Evolutionary conservation across 352 stramenopile species (phyloP).

Genomic region (Globisporangium megalacanthum): DNA sequence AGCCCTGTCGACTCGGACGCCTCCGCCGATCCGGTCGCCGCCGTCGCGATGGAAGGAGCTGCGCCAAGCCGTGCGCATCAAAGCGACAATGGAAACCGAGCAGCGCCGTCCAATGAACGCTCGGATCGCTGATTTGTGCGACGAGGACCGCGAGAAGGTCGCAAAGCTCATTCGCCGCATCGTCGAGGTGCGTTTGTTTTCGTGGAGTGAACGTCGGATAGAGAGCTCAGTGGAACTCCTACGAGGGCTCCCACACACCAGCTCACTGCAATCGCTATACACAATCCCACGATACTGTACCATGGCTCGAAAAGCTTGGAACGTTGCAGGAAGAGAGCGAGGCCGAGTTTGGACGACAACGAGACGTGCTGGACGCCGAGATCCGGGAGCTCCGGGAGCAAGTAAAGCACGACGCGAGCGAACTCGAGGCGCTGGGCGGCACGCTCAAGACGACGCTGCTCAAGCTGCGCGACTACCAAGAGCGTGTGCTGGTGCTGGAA

Average conservation of each 20-base stretch:
- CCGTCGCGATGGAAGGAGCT: slow-evolving; percentile 66
- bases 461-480: slow-evolving; percentile 45
- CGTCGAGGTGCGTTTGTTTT: slow-evolving; percentile 39
- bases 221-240: too few relatives aligned
- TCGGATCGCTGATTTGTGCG: slow-evolving; percentile 64
- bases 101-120: slow-evolving; percentile 17
- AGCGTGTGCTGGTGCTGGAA: slow-evolving; percentile 52
- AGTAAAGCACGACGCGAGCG: slow-evolving; percentile 30
- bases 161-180: slow-evolving; percentile 69
- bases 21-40: slow-evolving; percentile 1
- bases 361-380: slow-evolving; percentile 30
- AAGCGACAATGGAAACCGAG: slow-evolving; percentile 39
- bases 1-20: neutral
- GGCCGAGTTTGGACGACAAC: slow-evolving; percentile 37
- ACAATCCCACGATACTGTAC: neutral
- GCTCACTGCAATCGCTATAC: too few relatives aligned
- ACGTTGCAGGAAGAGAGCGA: slow-evolving; percentile 56
- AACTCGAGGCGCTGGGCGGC: slow-evolving; percentile 50
- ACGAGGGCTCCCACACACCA: too few relatives aligned
- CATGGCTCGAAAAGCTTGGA: slow-evolving; percentile 18
- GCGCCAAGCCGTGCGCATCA: slow-evolving; percentile 53
- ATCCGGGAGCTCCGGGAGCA: slow-evolving; percentile 46
- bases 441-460: slow-evolving; percentile 35
- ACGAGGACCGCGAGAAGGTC: slow-evolving; percentile 75
- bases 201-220: too few relatives aligned